A percentile compares a stretch with the other conserved stretches of the same genome.
These are phyloP conservation scores for Candida methanosorbosa DNA, from an alignment of 805 yeast species.

Conservation along the genomic window DNA sequence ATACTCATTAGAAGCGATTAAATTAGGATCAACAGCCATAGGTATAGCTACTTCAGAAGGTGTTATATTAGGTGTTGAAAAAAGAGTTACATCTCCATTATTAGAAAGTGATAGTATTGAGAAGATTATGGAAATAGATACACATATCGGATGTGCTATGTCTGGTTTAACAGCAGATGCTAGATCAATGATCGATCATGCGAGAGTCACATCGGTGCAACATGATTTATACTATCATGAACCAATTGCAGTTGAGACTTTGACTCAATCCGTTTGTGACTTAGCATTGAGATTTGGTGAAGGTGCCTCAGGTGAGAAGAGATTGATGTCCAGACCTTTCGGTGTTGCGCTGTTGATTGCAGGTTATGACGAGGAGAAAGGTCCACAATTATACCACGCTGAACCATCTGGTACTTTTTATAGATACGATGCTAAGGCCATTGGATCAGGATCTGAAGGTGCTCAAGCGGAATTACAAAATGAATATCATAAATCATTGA, in stretches of 20 bases:
- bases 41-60: conserved; percentile 96
- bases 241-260: conserved; percentile 81
- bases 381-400: conserved; percentile 96
- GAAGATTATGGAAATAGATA: conserved; percentile 90
- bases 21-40: conserved; percentile 95
- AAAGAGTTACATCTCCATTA: conserved; percentile 87
- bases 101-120: conserved; percentile 91
- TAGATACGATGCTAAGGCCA: conserved; percentile 96
- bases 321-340: conserved; percentile 95
- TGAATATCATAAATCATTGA: conserved; percentile 88
- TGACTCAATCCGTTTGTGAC: conserved; percentile 96
- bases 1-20: conserved; percentile 94
- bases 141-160: conserved; percentile 97
- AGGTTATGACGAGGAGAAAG: conserved; percentile 86
- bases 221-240: conserved; percentile 90
- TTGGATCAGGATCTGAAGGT: conserved; percentile 98
- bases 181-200: conserved; percentile 96
- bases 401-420: conserved; percentile 99
- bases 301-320: conserved; percentile 93
- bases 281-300: conserved; percentile 95
- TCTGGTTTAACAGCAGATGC: conserved; percentile 98
- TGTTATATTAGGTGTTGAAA: conserved; percentile 93
- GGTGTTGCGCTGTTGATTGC: conserved; percentile 97
- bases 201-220: conserved; percentile 81
- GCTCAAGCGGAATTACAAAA: conserved; percentile 97